Percentiles rank a stretch among this genome's conserved stretches.
Evolutionary conservation across 2,329 filamentous ascomycete species (phyloP).

Genomic region (Clarireedia hainanense): DNA sequence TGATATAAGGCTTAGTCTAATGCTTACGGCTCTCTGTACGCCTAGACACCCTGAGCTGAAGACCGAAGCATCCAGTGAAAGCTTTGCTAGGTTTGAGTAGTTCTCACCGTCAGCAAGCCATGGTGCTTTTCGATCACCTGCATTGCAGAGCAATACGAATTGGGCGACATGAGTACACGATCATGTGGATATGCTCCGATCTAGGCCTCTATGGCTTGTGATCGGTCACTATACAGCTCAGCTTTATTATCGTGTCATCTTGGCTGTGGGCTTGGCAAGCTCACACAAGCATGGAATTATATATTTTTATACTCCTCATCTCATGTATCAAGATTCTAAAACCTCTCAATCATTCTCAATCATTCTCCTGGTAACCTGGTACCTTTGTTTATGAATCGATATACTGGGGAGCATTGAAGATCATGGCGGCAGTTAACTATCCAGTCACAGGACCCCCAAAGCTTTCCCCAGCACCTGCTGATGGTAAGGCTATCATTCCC

Average conservation of each 20-base stretch:
- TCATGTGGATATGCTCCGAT: neutral
- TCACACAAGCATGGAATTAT: neutral
- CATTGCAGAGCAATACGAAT: conserved; percentile 1
- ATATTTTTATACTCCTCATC: neutral
- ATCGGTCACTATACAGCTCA: neutral
- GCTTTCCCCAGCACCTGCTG: conserved; percentile 12
- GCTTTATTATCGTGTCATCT: neutral
- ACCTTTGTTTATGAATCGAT: neutral
- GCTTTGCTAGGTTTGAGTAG: neutral
- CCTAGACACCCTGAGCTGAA: neutral
- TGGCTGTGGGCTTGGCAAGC: neutral
- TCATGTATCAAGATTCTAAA: neutral
- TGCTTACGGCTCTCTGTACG: conserved; percentile 1
- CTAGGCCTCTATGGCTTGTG: neutral
- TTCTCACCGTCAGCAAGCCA: conserved; percentile 5
- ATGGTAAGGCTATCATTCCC: conserved; percentile 10
- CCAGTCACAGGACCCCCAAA: conserved; percentile 18
- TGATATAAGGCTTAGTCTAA: neutral
- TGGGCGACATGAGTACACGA: neutral
- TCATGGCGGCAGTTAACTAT: conserved; percentile 16
- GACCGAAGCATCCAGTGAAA: neutral
- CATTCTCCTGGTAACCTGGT: neutral
- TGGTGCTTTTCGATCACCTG: neutral
- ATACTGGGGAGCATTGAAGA: neutral
- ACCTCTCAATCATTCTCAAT: conserved; percentile 6